Base-by-base conservation (phyloP, 108 stramenopile species). In the Nitzschia sp. region DNA sequence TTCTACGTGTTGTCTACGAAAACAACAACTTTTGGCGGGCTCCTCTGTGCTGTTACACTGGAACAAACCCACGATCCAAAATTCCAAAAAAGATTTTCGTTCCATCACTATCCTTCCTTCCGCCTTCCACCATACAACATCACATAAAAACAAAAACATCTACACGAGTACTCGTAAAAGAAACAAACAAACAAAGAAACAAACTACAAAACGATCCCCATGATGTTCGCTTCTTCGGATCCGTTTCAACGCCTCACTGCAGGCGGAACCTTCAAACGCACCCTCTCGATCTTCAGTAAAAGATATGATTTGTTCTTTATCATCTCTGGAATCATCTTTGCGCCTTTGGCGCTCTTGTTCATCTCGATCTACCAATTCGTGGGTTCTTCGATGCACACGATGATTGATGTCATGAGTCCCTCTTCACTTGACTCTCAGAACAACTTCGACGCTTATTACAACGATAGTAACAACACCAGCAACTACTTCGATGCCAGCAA, bases 171-270 rank as follows among this genome's bases (percentile, higher is more conserved):
- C n/a, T n/a, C n/a, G n/a, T n/a, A n/a, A n/a, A n/a, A n/a, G n/a
- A n/a, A n/a, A n/a, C n/a, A n/a, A n/a, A n/a, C n/a, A n/a, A n/a
- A n/a, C n/a, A n/a, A n/a, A n/a, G n/a, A n/a, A n/a, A n/a, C n/a
- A n/a, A n/a, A n/a, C n/a, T n/a, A n/a, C n/a, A n/a, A n/a, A n/a
- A n/a, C n/a, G n/a, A n/a, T 41, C 38, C 11, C 38, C 6, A 50
- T n/a, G 19, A 50, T 50, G 48, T 50, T 50, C 48, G n/a, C n/a
- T n/a, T 50, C 48, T 50, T 50, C 48, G 48, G 48, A 50, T 22
- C 48, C 48, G 4, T 50, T 50, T 22, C 48, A 50, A 50, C 48
- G 48, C 48, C 48, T 50, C 48, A 50, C 48, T 4, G 48, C 21
- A 5, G 48, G 48, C 8, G 48, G 48, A 50, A 50, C 48, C 9